Percentiles rank a stretch among this genome's conserved stretches.
Conservation (phyloP, 495 filamentous ascomycete genomes). For the Aspergillus baeticus region DNA sequence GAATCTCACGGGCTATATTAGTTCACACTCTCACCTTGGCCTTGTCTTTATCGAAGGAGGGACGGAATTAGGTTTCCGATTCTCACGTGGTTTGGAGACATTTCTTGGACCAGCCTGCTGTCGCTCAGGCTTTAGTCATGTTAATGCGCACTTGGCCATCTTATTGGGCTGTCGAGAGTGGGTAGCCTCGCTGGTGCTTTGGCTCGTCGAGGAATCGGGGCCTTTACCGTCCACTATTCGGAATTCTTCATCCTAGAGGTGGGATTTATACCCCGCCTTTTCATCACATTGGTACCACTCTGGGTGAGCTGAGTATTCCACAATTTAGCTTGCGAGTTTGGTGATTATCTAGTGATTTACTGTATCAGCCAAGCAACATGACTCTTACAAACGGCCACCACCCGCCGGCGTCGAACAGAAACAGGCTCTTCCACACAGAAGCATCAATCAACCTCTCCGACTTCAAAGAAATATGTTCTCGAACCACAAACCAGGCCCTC, state of each 20-base stretch:
- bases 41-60: no score
- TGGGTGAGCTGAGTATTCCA: no score
- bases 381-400: background rate
- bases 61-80: constrained; percentile 16
- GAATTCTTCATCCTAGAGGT: background rate
- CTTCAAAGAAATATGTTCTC: constrained; percentile 44
- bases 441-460: constrained; percentile 27
- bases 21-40: no score
- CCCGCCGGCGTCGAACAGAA: background rate
- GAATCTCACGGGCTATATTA: no score
- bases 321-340: no score
- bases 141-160: background rate
- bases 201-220: background rate
- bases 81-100: constrained; percentile 8
- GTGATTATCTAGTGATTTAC: no score
- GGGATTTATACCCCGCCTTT: background rate
- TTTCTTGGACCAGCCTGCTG: background rate
- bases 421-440: constrained; percentile 23
- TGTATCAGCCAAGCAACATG: background rate
- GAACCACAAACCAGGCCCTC: constrained; percentile 25
- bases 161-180: background rate
- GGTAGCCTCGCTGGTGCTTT: background rate
- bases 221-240: background rate
- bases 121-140: background rate
- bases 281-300: no score